These are phyloP conservation scores for Dactylellina parvicollis DNA, from an alignment of 2,329 filamentous ascomycete species.

Conservation along the genomic window DNA sequence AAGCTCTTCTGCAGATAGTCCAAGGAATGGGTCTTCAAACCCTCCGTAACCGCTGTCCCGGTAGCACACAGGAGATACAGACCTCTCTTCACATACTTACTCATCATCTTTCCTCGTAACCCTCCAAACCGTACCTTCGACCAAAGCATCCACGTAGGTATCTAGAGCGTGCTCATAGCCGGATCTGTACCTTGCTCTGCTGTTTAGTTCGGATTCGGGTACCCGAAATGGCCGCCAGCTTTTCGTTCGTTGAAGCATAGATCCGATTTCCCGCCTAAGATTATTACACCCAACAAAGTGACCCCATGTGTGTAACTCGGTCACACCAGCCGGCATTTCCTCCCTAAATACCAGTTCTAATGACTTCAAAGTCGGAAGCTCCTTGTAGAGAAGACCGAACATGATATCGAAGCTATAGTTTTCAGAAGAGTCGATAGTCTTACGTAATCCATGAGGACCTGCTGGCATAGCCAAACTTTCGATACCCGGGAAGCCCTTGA, in stretches of 20 bases:
- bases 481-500: neutral
- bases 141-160: neutral
- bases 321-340: neutral
- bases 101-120: neutral
- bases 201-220: neutral
- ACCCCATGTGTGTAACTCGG: neutral
- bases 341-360: constrained; percentile 4
- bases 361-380: neutral
- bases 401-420: neutral
- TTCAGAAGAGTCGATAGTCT: neutral
- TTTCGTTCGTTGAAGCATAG: no score
- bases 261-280: no score
- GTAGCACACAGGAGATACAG: no score
- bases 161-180: neutral
- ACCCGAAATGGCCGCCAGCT: neutral
- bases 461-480: constrained; percentile 3
- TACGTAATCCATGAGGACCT: neutral
- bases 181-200: constrained; percentile 17
- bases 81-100: neutral
- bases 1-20: neutral
- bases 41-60: neutral
- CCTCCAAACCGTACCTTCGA: constrained; percentile 16
- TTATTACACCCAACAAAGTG: neutral
- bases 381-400: neutral
- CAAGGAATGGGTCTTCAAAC: constrained; percentile 6